phyloP scores from a whole-genome alignment of 2,329 filamentous ascomycete genomes.

The Emergomyces africanus region DNA sequence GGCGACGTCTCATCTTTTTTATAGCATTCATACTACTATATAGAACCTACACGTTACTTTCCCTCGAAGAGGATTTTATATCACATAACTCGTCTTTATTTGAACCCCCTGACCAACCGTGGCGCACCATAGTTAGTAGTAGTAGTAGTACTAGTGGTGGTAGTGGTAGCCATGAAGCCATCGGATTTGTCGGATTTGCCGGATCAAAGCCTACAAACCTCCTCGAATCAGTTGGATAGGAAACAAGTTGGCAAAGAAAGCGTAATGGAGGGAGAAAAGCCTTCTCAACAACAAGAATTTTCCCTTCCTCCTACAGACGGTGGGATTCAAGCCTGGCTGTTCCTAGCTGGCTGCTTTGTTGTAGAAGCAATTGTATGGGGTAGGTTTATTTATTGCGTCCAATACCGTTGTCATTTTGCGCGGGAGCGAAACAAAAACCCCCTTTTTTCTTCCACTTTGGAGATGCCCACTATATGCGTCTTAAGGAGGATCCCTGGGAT shows the following conservation, averaged over 20 bases:
- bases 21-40: too few species aligned
- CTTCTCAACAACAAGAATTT: slow-evolving; percentile 3
- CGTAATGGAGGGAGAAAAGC: background rate
- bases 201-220: background rate
- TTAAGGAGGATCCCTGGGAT: background rate
- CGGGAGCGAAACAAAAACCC: too few species aligned
- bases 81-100: too few species aligned
- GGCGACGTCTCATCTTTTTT: too few species aligned
- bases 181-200: background rate
- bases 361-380: slow-evolving; percentile 45
- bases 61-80: too few species aligned
- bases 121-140: too few species aligned
- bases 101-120: background rate
- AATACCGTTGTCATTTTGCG: too few species aligned
- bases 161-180: background rate
- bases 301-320: slow-evolving; percentile 24
- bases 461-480: too few species aligned
- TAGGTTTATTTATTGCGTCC: slow-evolving; percentile 16
- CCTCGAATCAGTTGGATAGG: background rate
- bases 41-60: too few species aligned
- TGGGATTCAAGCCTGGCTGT: slow-evolving; percentile 32
- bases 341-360: slow-evolving; percentile 38
- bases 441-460: too few species aligned
- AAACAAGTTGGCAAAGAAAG: background rate
- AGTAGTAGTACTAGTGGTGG: too few species aligned